A percentile compares a stretch with the other conserved stretches of the same genome.
Conservation (phyloP, 768 basidiomycete species). For the Mycena amicta region DNA sequence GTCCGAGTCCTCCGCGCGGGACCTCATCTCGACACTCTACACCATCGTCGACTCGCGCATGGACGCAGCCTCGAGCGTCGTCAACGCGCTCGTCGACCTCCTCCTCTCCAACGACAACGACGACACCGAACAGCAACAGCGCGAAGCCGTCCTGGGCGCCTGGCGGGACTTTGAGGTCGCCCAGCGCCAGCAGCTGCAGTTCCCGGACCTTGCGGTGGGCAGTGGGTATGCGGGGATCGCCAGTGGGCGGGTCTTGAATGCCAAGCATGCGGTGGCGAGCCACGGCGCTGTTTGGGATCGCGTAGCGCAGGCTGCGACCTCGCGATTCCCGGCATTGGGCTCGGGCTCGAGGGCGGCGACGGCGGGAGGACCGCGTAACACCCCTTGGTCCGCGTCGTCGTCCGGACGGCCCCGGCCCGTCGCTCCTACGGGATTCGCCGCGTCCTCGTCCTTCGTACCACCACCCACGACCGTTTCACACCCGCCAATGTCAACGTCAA, state of each 20-base stretch:
- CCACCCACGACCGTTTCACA: slow-evolving; percentile 27
- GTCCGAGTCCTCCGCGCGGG: slow-evolving; percentile 78
- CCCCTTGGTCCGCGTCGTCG: slow-evolving; percentile 57
- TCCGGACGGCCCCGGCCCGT: too few species aligned
- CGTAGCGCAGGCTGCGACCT: slow-evolving; percentile 78
- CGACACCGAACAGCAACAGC: slow-evolving; percentile 72
- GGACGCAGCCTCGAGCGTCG: slow-evolving; percentile 59
- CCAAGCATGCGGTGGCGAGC: slow-evolving; percentile 71
- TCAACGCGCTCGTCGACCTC: slow-evolving; percentile 73
- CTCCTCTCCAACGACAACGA: slow-evolving; percentile 59
- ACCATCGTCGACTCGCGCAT: slow-evolving; percentile 65
- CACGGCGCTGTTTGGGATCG: slow-evolving; percentile 80
- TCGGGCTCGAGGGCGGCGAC: slow-evolving; percentile 14
- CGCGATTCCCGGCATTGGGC: slow-evolving; percentile 40
- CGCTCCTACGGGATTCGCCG: slow-evolving; percentile 20
- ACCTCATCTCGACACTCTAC: slow-evolving; percentile 89
- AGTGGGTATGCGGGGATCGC: slow-evolving; percentile 79
- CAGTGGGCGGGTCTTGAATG: slow-evolving; percentile 81
- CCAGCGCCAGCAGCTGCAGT: slow-evolving; percentile 87
- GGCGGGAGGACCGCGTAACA: slow-evolving; percentile 45
- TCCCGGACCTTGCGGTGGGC: slow-evolving; percentile 73
- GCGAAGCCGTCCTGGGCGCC: slow-evolving; percentile 66
- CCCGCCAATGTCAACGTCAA: too few species aligned
- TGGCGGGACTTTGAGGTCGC: slow-evolving; percentile 87
- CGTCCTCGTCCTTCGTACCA: slow-evolving; percentile 29